Percentiles rank a stretch among this genome's conserved stretches.
Evolutionary conservation across 2,329 filamentous ascomycete species (phyloP).

Genomic region (Fusarium buharicum): DNA sequence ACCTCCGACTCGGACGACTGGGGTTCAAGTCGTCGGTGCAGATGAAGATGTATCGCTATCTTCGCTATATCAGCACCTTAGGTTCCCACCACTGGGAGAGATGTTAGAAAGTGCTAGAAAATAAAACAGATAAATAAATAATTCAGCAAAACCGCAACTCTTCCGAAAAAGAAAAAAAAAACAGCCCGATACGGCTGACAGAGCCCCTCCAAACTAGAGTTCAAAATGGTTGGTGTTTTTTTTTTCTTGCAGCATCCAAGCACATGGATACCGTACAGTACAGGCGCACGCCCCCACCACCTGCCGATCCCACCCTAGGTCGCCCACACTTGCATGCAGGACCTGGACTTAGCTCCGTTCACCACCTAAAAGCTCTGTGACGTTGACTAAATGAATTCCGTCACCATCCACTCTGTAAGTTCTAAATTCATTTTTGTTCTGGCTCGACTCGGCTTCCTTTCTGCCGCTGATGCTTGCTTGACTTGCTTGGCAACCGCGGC

Average conservation of each 20-base stretch:
- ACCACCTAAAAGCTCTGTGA: slow-evolving; percentile 3
- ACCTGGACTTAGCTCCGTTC: slow-evolving; percentile 2
- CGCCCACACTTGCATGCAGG: slow-evolving; percentile 10
- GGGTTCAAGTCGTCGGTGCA: background rate
- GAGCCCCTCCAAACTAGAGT: slow-evolving; percentile 29
- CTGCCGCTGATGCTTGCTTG: slow-evolving; percentile 10
- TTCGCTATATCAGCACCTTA: background rate
- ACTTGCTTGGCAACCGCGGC: slow-evolving; percentile 13
- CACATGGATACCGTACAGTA: slow-evolving; percentile 5
- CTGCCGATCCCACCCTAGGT: slow-evolving; percentile 38
- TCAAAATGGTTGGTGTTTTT: slow-evolving; percentile 17
- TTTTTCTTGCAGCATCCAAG: slow-evolving; percentile 6
- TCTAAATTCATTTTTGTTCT: background rate
- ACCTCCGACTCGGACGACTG: background rate
- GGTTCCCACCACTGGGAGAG: no score
- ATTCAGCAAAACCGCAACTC: background rate
- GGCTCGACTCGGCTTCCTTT: slow-evolving; percentile 21
- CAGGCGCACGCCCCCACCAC: slow-evolving; percentile 33
- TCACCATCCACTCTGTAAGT: slow-evolving; percentile 18
- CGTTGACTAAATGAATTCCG: slow-evolving; percentile 27
- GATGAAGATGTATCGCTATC: background rate
- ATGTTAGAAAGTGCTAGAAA: no score
- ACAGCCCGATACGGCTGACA: slow-evolving; percentile 17
- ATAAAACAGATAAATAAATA: background rate
- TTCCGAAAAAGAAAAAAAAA: slow-evolving; percentile 19